Evolutionary conservation across 106 monocot species (phyloP).

Genomic region (Dendrobium catenatum): DNA sequence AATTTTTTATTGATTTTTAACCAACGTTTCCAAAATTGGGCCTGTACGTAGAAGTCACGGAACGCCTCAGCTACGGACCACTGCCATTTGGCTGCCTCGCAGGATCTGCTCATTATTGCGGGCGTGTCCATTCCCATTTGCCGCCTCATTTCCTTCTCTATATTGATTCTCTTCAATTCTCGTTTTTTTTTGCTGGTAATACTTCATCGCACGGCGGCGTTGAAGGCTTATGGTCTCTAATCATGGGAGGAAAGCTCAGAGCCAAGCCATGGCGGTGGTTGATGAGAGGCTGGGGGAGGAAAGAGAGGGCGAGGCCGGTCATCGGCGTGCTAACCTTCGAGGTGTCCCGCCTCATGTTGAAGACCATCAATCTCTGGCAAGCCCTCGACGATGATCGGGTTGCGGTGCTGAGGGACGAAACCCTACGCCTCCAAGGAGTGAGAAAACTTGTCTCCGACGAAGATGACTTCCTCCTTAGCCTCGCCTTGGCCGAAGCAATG

Average conservation of each 20-base stretch:
- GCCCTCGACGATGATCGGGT: conserved; percentile 38
- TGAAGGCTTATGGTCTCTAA: not conserved
- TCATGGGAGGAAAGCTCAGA: conserved; percentile 32
- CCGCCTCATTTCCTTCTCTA: not conserved
- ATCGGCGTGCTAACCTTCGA: conserved; percentile 64
- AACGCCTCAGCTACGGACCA: not conserved
- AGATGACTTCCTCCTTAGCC: conserved; percentile 35
- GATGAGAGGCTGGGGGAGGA: not conserved
- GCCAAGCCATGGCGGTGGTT: conserved; percentile 18
- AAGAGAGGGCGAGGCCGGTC: not conserved
- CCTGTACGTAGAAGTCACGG: not conserved
- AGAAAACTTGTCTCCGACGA: conserved; percentile 62
- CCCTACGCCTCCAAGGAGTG: conserved; percentile 39
- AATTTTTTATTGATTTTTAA: too few relatives aligned
- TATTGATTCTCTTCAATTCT: not conserved
- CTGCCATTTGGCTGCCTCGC: not conserved
- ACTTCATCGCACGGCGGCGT: too few relatives aligned
- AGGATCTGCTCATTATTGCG: not conserved
- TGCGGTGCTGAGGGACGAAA: conserved; percentile 29
- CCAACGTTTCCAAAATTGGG: too few relatives aligned
- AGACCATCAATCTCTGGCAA: conserved; percentile 45
- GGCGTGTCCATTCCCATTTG: not conserved
- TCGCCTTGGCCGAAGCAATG: conserved; percentile 49
- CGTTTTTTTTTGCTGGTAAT: too few relatives aligned
- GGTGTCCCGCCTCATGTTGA: conserved; percentile 48